Conservation (phyloP, 1,284 basidiomycete species). For the Malassezia psittaci region DNA sequence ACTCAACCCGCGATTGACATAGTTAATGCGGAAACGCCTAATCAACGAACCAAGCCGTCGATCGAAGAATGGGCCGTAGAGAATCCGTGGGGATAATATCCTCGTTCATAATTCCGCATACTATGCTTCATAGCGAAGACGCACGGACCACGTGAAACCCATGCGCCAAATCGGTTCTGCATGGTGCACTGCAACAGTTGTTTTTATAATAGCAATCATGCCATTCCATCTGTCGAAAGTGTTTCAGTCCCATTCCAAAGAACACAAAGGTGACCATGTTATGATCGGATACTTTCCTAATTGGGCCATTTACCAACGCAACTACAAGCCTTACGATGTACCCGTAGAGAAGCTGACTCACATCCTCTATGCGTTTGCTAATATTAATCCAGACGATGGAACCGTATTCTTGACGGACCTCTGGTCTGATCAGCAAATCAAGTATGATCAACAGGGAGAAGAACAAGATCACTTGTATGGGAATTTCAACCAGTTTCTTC, state of each 20-base stretch:
- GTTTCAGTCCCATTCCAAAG: neutral
- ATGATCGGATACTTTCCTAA: slow-evolving; percentile 31
- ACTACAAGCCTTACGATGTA: slow-evolving; percentile 61
- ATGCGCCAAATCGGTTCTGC: too few species aligned
- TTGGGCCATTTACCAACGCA: slow-evolving; percentile 90
- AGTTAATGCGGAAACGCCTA: neutral
- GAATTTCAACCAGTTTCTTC: slow-evolving; percentile 74
- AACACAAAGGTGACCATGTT: neutral
- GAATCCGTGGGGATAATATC: slow-evolving; percentile 12
- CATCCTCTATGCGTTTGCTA: slow-evolving; percentile 77
- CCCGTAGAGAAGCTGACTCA: slow-evolving; percentile 64
- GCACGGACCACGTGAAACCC: too few species aligned
- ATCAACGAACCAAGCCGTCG: neutral
- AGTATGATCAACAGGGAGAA: slow-evolving; percentile 57
- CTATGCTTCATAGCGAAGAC: too few species aligned
- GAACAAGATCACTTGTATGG: slow-evolving; percentile 63
- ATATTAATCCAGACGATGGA: slow-evolving; percentile 60
- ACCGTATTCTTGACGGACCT: slow-evolving; percentile 59
- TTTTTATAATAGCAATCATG: neutral
- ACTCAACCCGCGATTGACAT: too few species aligned
- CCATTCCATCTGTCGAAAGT: slow-evolving; percentile 4
- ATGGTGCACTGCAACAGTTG: neutral
- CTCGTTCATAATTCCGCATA: neutral
- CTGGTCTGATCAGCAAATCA: slow-evolving; percentile 63
- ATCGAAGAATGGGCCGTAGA: slow-evolving; percentile 4